Conservation (phyloP, 768 basidiomycete genomes). For the Tricholoma matsutake region DNA sequence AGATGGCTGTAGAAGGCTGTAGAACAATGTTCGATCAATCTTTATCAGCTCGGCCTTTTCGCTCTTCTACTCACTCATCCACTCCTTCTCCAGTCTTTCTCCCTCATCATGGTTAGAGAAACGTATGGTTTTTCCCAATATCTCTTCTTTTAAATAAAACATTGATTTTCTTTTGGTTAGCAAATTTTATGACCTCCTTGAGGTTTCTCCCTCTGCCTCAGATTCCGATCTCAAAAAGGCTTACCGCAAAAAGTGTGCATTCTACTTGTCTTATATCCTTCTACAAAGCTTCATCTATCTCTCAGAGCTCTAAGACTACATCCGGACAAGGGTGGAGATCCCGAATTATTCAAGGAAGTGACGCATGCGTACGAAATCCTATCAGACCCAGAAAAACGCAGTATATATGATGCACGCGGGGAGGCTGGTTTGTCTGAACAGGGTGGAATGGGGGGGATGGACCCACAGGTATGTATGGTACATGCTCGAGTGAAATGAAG, state of each 20-base stretch:
- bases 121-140: constrained; percentile 38
- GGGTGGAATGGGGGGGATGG: constrained; percentile 94
- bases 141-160: neutral
- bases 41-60: constrained; percentile 23
- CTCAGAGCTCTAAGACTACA: constrained; percentile 78
- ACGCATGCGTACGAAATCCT: constrained; percentile 93
- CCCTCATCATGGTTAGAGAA: constrained; percentile 61
- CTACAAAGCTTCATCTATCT: constrained; percentile 7
- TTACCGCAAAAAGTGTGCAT: constrained; percentile 81
- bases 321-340: constrained; percentile 95
- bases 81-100: constrained; percentile 17
- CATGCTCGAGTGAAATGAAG: neutral
- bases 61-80: constrained; percentile 13
- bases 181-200: constrained; percentile 92
- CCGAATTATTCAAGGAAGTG: constrained; percentile 96
- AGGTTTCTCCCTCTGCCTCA: constrained; percentile 73
- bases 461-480: constrained; percentile 77
- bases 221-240: constrained; percentile 92
- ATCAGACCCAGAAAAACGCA: constrained; percentile 81
- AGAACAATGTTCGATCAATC: constrained; percentile 22
- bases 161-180: constrained; percentile 34
- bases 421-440: constrained; percentile 87
- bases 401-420: constrained; percentile 84
- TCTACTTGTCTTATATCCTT: constrained; percentile 1
- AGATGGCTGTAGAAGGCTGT: constrained; percentile 41